Evolutionary conservation across 2,329 filamentous ascomycete genomes (phyloP), one percentile per base, ranked within the genome.

Genomic region (Claviceps quebecensis): DNA sequence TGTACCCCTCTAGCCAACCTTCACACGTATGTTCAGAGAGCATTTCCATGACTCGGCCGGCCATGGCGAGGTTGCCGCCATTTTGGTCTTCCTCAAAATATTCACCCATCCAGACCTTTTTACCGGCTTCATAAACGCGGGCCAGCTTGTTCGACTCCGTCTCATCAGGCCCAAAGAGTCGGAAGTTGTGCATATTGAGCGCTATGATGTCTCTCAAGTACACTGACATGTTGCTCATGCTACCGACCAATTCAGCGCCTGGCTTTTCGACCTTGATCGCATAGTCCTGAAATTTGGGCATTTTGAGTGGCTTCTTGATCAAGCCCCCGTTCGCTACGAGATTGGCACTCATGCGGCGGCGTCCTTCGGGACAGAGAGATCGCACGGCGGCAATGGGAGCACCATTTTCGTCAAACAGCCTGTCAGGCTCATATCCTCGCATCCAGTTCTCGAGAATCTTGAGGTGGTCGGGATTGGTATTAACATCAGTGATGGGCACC

Each of bases 71-170:
- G 59, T 90, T 88, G 55, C 86, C 85, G 9, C 85, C 85, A 59
- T 89, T 81, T 7, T 69, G 67, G 59, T 90, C 86, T 61, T 89
- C 85, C 4, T 86, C 81, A 55, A 89, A 85, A 63, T 85, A 86
- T 48, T 87, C 84, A 5, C 78, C 85, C 70, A 89, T 72, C 85
- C 86, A 89, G 3, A 86, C 84, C 67, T 89, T 89, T 74, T 87
- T 85, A 5, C 81, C 81, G 1, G 77, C 83, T 53, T 84, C 75
- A 64, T 89, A 89, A 45, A 90, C 80, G 23, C 75, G 75, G 1
- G 70, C 74, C 2, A 90, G 77, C 67, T 90, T 89, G 69, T 90
- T 90, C 22, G 84, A 87, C 63, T 89, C 81, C 0, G 84, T 89
- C 73, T 90, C 86, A 61, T 90, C 86, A 0, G 86, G 86, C 0